Evolutionary conservation across 345 rosid genomes (phyloP), one percentile per base, ranked within the genome.

Genomic region (Syzygium grande): DNA sequence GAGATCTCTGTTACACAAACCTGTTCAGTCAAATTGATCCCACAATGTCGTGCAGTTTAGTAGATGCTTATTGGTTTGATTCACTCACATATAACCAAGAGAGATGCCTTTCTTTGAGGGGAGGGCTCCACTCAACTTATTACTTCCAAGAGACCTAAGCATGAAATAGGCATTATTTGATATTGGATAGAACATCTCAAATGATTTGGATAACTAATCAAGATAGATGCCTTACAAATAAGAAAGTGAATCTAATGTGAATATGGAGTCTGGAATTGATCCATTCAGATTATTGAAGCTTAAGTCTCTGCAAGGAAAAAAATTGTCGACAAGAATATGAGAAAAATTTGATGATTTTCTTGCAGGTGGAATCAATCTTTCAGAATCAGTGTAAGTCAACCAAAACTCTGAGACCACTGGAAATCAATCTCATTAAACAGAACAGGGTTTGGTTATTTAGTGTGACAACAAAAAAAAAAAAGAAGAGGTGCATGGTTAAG

Each of bases 121-220:
- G 80, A 96, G 92, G 10, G 92, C 84, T 86, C 95, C 97, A 87
- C 56, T 91, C 61, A 96, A 87, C 51, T 53, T 87, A 89, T 94
- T 94, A 84, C 90, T 91, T 89, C 94, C 95, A 46, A 92, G 92
- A 90, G 93, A 95, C 93, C 97, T 96, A 88, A 56, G 54, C 10
- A 88, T 19, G 68, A 87, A 87, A 68, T 43, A 11, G 52, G 84
- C 8, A 80, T 80, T 51, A 43, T 80, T 43, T 46, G 4, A 51
- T 51, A 41, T 43, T 80, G 84, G 77, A 63, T 29, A 29, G 38
- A 63, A 14, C 77, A 29, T 63, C 77, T 63, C 38, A 63, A 63
- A 63, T 13, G 77, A 63, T 29, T 80, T 80, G 51, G 51, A 25
- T 41, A 51, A 25, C 52, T 41, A 80, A 80, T 80, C 51, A 80